Conservation (phyloP, 31 red algal species). For the Odonthalia washingtoniensis region DNA sequence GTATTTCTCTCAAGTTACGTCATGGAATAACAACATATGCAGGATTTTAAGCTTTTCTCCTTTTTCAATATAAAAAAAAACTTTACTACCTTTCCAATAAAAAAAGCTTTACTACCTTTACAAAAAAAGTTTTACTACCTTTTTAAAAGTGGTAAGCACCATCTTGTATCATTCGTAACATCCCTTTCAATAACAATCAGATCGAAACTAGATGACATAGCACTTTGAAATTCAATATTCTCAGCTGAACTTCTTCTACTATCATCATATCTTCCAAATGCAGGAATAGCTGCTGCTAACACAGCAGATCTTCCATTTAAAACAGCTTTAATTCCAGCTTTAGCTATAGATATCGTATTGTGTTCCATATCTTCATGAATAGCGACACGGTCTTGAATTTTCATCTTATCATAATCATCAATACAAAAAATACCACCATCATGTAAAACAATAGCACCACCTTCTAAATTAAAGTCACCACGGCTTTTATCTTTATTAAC, state of each 20-base stretch:
- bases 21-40: no score
- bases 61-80: no score
- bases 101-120: no score
- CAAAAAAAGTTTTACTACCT: no score
- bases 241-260: conserved; percentile 76
- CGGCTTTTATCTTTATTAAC: conserved; percentile 90
- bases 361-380: conserved; percentile 99
- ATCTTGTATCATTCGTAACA: conserved; percentile 87
- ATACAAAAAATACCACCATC: conserved; percentile 99
- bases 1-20: no score
- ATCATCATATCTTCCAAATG: conserved; percentile 98
- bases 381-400: conserved; percentile 91
- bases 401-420: conserved; percentile 99
- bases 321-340: conserved; percentile 98
- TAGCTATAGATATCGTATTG: conserved; percentile 99
- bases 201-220: conserved; percentile 97
- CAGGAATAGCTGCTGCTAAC: conserved; percentile 96
- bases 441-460: conserved; percentile 97
- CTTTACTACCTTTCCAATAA: no score
- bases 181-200: conserved; percentile 98
- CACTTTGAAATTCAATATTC: conserved; percentile 98
- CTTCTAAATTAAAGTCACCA: conserved; percentile 98
- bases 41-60: no score
- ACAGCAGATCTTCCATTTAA: conserved; percentile 94
- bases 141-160: no score